Conservation (phyloP, 257 asterid species). For the Solanum boliviense region DNA sequence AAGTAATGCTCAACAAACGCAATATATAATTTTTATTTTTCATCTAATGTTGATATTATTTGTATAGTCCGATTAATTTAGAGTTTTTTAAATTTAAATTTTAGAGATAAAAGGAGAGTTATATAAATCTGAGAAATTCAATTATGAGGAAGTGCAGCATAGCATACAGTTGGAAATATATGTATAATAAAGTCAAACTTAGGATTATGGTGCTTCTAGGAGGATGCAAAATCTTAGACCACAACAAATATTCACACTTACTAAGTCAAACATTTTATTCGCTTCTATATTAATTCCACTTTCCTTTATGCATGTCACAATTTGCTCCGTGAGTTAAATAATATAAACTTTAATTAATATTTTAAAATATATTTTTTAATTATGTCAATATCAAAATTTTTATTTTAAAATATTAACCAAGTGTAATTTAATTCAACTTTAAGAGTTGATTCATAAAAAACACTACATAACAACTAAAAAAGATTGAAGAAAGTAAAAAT, state of each 20-base stretch:
- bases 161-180: not conserved
- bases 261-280: too few species aligned
- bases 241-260: not conserved
- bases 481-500: accelerated
- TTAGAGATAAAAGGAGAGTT: not conserved
- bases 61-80: not conserved
- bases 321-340: not conserved
- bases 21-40: not conserved
- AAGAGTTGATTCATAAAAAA: too few species aligned
- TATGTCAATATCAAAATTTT: too few species aligned
- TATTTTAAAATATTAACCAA: too few species aligned
- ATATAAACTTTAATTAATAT: too few species aligned
- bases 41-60: not conserved
- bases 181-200: not conserved
- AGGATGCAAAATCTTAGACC: not conserved
- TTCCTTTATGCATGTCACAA: too few species aligned
- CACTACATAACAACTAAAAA: too few species aligned
- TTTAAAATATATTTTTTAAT: too few species aligned
- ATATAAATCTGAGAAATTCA: not conserved
- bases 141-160: not conserved
- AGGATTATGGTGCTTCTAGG: not conserved
- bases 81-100: not conserved
- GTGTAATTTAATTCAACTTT: too few species aligned
- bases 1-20: not conserved
- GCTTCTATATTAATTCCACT: too few species aligned